These are phyloP conservation scores for Claviceps quebecensis DNA, from an alignment of 2,329 filamentous ascomycete species.

Conservation along the genomic window DNA sequence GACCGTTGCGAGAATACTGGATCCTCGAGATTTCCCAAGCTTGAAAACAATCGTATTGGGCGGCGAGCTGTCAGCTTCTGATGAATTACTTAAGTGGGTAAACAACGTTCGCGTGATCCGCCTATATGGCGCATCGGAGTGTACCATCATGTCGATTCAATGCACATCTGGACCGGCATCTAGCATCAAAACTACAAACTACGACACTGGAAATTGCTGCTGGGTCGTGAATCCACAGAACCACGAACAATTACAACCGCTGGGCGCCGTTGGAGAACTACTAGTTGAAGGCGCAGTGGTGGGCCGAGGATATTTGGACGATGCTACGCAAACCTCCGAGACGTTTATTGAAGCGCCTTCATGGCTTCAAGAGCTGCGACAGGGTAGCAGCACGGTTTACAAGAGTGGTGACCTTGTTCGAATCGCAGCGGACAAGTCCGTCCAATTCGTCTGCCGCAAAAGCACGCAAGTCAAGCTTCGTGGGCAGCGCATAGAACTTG, in stretches of 20 bases:
- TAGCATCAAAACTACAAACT: neutral
- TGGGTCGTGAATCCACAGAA: neutral
- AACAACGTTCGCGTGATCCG: neutral
- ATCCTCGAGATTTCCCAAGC: neutral
- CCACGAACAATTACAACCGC: neutral
- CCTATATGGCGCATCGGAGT: constrained; percentile 1
- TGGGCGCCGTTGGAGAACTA: constrained; percentile 1
- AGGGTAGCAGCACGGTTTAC: neutral
- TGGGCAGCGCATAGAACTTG: constrained; percentile 3
- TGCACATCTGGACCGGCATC: neutral
- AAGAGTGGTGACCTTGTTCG: constrained; percentile 2
- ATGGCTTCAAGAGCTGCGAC: neutral
- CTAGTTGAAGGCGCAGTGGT: neutral
- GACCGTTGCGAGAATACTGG: constrained; percentile 5
- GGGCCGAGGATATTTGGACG: neutral
- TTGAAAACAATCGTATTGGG: constrained; percentile 3
- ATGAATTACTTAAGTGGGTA: neutral
- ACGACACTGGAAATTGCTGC: neutral
- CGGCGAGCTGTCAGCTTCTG: neutral
- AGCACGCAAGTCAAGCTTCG: constrained; percentile 2
- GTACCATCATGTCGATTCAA: neutral
- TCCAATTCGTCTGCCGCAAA: neutral
- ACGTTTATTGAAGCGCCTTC: neutral
- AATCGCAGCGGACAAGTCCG: neutral
- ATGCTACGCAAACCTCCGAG: neutral